A percentile compares a stretch with the other conserved stretches of the same genome.
Conservation (phyloP, 2,329 filamentous ascomycete genomes). For the Ophioceras dolichostomum region DNA sequence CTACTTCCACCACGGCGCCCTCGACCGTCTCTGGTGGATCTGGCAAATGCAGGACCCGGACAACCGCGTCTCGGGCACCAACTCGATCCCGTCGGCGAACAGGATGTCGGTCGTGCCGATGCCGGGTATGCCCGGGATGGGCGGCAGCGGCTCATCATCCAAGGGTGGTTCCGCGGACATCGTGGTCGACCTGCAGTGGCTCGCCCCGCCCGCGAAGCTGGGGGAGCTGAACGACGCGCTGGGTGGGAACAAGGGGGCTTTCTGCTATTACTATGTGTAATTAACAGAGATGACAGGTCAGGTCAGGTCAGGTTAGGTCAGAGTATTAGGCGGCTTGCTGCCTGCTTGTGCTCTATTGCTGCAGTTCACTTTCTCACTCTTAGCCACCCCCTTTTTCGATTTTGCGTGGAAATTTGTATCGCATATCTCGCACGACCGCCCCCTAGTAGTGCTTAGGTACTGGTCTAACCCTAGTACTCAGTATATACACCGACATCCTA, state of each 20-base stretch:
- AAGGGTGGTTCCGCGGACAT: slow-evolving; percentile 2
- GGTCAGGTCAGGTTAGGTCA: no score
- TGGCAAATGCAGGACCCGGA: slow-evolving; percentile 27
- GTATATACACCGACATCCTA: no score
- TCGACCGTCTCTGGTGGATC: slow-evolving; percentile 27
- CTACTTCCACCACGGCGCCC: slow-evolving; percentile 25
- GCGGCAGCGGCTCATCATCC: no score
- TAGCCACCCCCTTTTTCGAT: no score
- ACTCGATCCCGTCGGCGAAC: slow-evolving; percentile 18
- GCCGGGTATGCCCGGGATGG: slow-evolving; percentile 10
- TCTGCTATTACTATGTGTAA: slow-evolving; percentile 17
- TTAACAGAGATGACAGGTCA: background rate
- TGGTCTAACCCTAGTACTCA: no score
- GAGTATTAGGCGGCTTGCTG: no score
- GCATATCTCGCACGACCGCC: no score
- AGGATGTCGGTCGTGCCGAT: slow-evolving; percentile 10
- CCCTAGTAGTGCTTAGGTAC: no score
- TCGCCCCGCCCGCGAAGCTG: slow-evolving; percentile 5
- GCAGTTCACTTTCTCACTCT: no score
- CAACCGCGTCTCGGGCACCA: slow-evolving; percentile 18
- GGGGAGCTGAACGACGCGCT: slow-evolving; percentile 14
- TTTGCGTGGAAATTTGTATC: no score
- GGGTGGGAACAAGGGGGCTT: slow-evolving; percentile 12
- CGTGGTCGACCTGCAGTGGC: slow-evolving; percentile 15
- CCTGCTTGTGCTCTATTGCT: no score